These are phyloP conservation scores for Smittium culicis DNA, from an alignment of 371 early-diverging fungal genomes.

Conservation along the genomic window DNA sequence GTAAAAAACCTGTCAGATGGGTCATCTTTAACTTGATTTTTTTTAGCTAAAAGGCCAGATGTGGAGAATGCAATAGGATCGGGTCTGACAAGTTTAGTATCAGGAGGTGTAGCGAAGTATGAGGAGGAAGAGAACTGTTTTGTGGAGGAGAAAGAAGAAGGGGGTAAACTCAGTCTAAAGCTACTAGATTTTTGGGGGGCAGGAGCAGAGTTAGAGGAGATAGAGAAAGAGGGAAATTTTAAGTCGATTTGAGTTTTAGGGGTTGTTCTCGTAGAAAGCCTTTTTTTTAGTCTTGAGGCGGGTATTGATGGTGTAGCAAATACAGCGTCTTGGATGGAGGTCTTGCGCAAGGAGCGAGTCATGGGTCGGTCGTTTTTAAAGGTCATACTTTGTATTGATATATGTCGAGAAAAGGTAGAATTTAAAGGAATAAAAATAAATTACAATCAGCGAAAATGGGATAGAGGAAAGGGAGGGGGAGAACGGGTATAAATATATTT, in stretches of 20 bases:
- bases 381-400: too few relatives aligned
- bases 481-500: too few relatives aligned
- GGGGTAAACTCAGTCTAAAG: neutral
- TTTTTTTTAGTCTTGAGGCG: neutral
- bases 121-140: neutral
- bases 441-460: too few relatives aligned
- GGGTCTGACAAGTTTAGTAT: constrained; percentile 33
- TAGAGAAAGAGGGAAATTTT: constrained; percentile 3
- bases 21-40: constrained; percentile 19
- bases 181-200: neutral
- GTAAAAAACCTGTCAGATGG: constrained; percentile 16
- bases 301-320: constrained; percentile 11
- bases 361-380: neutral
- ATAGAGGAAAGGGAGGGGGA: too few relatives aligned
- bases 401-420: too few relatives aligned
- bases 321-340: constrained; percentile 1
- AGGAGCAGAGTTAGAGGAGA: neutral
- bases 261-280: neutral
- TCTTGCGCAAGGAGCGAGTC: neutral
- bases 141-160: neutral
- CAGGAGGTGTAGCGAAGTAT: constrained; percentile 24
- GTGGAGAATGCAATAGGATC: constrained; percentile 31
- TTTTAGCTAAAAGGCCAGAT: constrained; percentile 29
- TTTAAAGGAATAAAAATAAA: too few relatives aligned
- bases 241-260: neutral